phyloP scores from a whole-genome alignment of 2,329 filamentous ascomycete genomes.

The Beauveria scarabaeidicola region DNA sequence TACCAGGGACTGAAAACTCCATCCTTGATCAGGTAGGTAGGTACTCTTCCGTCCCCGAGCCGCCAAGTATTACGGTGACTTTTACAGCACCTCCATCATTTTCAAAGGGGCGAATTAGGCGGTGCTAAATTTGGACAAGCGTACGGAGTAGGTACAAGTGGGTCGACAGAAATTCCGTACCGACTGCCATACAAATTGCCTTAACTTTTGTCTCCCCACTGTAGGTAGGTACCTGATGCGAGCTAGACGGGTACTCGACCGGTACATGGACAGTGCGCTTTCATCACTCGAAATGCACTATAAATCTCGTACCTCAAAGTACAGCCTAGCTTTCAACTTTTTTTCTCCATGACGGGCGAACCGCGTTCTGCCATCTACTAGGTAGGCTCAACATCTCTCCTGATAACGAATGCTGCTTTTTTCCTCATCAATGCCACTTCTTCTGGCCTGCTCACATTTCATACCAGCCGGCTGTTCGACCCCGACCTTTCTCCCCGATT shows the following conservation, averaged over 20 bases:
- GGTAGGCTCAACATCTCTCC: neutral
- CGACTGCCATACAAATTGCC: too few relatives aligned
- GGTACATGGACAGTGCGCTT: neutral
- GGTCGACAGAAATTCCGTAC: too few relatives aligned
- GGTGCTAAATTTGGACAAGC: slow-evolving; percentile 8
- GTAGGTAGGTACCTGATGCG: neutral
- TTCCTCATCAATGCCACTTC: slow-evolving; percentile 1
- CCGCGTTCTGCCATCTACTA: slow-evolving; percentile 1
- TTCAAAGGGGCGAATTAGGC: neutral
- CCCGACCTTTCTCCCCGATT: neutral
- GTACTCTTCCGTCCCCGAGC: neutral
- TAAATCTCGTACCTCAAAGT: neutral
- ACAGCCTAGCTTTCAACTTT: neutral
- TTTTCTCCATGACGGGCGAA: slow-evolving; percentile 4
- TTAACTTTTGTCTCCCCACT: too few relatives aligned
- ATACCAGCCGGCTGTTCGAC: neutral
- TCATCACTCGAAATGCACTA: neutral
- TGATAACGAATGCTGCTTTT: slow-evolving; percentile 2
- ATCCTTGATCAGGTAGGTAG: neutral
- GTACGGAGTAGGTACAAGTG: too few relatives aligned
- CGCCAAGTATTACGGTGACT: neutral
- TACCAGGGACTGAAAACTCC: neutral
- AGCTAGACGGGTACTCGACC: neutral
- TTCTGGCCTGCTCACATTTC: neutral
- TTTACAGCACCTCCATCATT: neutral